Conservation (phyloP, 768 basidiomycete genomes). For the Astraeus odoratus region DNA sequence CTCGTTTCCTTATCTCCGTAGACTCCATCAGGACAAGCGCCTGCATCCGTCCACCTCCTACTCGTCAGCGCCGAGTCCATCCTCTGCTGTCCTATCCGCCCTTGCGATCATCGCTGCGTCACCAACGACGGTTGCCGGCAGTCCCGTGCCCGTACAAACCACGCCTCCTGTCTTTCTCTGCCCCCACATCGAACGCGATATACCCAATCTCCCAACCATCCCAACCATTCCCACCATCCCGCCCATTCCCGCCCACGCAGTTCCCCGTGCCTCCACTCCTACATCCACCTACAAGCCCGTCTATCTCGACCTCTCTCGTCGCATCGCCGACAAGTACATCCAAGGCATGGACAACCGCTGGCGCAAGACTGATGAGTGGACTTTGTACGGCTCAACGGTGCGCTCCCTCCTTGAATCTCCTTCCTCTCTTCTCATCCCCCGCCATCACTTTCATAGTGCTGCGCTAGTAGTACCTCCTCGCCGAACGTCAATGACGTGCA, state of each 20-base stretch:
- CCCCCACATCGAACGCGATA: constrained; percentile 34
- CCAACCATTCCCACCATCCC: background rate
- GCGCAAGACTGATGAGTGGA: constrained; percentile 49
- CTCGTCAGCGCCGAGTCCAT: constrained; percentile 32
- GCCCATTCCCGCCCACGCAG: background rate
- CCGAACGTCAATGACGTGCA: constrained; percentile 3
- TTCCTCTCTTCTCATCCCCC: background rate
- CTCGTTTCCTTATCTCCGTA: constrained; percentile 2
- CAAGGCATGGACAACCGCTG: constrained; percentile 49
- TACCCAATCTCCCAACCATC: background rate
- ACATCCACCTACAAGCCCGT: constrained; percentile 4
- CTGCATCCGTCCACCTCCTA: constrained; percentile 14
- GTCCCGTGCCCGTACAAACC: constrained; percentile 31
- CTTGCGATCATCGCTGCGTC: constrained; percentile 50
- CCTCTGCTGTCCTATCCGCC: constrained; percentile 45
- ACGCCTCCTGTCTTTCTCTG: constrained; percentile 57
- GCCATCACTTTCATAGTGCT: constrained; percentile 13
- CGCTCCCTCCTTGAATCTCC: constrained; percentile 22
- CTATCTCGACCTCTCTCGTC: background rate
- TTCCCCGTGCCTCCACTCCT: constrained; percentile 10
- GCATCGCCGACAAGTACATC: constrained; percentile 50
- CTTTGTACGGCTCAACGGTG: constrained; percentile 65
- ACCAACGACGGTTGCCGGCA: constrained; percentile 38
- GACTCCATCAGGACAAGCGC: constrained; percentile 6
- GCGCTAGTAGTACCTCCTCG: constrained; percentile 1